Percentiles rank a stretch among this genome's conserved stretches.
Evolutionary conservation across 2,329 filamentous ascomycete genomes (phyloP).

Genomic region (Scytalidium sp.): DNA sequence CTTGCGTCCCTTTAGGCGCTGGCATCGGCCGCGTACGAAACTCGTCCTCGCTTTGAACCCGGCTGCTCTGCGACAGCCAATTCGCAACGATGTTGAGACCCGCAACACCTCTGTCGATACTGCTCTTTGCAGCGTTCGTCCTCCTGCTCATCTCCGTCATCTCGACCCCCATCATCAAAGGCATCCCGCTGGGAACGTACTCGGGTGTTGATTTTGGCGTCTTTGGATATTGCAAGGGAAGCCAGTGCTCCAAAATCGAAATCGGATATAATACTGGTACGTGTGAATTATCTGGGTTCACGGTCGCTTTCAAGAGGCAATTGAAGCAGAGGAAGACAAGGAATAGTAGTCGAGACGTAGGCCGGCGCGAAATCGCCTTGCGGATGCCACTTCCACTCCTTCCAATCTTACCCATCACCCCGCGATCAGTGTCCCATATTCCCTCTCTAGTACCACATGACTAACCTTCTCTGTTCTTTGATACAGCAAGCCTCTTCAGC

Average conservation of each 20-base stretch:
- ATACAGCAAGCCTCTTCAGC: constrained; percentile 22
- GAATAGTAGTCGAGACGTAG: neutral
- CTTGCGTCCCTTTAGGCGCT: neutral
- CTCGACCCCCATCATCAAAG: constrained; percentile 85
- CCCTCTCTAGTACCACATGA: neutral
- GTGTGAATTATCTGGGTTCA: constrained; percentile 28
- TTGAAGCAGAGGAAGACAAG: neutral
- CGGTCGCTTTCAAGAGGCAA: neutral
- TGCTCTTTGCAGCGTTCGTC: constrained; percentile 82
- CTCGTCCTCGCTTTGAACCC: neutral
- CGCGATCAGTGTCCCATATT: neutral
- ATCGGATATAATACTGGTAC: constrained; percentile 85
- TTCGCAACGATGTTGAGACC: constrained; percentile 66
- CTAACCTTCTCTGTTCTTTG: neutral
- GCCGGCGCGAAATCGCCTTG: neutral
- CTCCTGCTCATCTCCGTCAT: constrained; percentile 82
- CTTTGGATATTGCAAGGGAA: constrained; percentile 77
- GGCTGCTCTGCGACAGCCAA: neutral
- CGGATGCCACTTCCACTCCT: neutral
- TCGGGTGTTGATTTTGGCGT: constrained; percentile 82
- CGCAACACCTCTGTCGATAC: constrained; percentile 82
- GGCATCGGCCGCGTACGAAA: neutral
- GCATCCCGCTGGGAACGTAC: constrained; percentile 78
- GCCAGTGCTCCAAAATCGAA: constrained; percentile 66
- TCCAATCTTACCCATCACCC: neutral